These are phyloP conservation scores for Mycena floridula DNA, from an alignment of 768 basidiomycete species.

Conservation along the genomic window DNA sequence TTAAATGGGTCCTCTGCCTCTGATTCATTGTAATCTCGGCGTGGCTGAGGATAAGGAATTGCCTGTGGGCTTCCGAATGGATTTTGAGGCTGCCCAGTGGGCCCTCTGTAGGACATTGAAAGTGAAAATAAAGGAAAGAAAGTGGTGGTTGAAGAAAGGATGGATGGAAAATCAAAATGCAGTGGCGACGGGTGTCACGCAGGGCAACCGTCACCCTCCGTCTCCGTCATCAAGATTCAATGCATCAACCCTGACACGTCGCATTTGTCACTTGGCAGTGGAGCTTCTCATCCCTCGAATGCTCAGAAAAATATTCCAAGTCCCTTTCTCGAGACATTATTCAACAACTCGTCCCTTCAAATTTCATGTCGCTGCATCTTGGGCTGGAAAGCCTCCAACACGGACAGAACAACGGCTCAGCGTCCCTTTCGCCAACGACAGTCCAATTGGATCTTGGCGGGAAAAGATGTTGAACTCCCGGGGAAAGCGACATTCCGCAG, in stretches of 20 bases:
- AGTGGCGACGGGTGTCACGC: too few species aligned
- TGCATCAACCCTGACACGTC: too few species aligned
- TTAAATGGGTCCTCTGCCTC: slow-evolving; percentile 51
- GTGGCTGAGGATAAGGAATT: slow-evolving; percentile 18
- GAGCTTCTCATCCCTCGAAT: too few species aligned
- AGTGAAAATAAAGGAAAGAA: slow-evolving; percentile 2
- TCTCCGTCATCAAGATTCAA: too few species aligned
- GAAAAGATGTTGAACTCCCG: slow-evolving; percentile 49
- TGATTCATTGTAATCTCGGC: slow-evolving; percentile 32
- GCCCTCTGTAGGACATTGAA: slow-evolving; percentile 28
- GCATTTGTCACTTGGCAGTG: too few species aligned
- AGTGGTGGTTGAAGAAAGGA: background rate
- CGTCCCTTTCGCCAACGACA: slow-evolving; percentile 52
- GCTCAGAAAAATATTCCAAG: too few species aligned
- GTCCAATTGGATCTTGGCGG: slow-evolving; percentile 62
- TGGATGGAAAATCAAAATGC: background rate
- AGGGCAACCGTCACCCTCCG: too few species aligned
- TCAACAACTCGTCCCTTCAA: background rate
- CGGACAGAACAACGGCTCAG: slow-evolving; percentile 19
- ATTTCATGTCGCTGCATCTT: slow-evolving; percentile 19
- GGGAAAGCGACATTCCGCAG: slow-evolving; percentile 36
- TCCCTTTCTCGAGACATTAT: background rate
- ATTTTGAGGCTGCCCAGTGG: slow-evolving; percentile 18
- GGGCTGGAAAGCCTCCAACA: slow-evolving; percentile 63
- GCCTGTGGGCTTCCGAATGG: slow-evolving; percentile 17